Percentiles rank a stretch among this genome's conserved stretches.
Evolutionary conservation across 345 rosid genomes (phyloP).

Genomic region (Salix udensis): DNA sequence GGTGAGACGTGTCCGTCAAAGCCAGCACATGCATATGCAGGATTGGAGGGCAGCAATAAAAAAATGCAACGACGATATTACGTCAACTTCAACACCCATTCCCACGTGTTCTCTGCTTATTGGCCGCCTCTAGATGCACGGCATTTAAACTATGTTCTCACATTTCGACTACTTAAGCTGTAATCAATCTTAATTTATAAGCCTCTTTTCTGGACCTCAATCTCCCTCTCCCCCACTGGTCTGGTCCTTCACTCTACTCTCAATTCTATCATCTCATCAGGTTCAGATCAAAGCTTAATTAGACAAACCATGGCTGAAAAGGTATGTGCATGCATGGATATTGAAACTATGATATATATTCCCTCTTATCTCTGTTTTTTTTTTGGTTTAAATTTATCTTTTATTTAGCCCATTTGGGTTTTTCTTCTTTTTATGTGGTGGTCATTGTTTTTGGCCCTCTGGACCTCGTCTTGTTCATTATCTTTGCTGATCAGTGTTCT

Average conservation of each 20-base stretch:
- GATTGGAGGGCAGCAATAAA: background rate
- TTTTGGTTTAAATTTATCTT: background rate
- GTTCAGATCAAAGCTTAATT: background rate
- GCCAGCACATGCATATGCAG: background rate
- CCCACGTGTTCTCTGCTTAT: background rate
- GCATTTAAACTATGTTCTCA: background rate
- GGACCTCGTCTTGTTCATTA: background rate
- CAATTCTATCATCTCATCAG: background rate
- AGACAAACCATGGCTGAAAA: background rate
- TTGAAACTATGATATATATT: background rate
- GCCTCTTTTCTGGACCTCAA: background rate
- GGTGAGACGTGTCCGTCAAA: background rate
- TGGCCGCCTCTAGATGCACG: background rate
- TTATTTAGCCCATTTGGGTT: background rate
- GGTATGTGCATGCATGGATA: background rate
- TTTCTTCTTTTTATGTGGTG: background rate
- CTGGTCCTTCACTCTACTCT: background rate
- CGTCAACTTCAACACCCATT: background rate
- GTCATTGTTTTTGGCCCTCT: background rate
- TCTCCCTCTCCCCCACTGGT: background rate
- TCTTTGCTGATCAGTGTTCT: background rate
- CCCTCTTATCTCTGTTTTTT: background rate
- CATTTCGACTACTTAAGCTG: background rate
- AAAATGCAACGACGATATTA: background rate
- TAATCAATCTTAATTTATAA: background rate